These are phyloP conservation scores for Ophiostoma himal-ulmi DNA, from an alignment of 2,329 filamentous ascomycete species.

Conservation along the genomic window DNA sequence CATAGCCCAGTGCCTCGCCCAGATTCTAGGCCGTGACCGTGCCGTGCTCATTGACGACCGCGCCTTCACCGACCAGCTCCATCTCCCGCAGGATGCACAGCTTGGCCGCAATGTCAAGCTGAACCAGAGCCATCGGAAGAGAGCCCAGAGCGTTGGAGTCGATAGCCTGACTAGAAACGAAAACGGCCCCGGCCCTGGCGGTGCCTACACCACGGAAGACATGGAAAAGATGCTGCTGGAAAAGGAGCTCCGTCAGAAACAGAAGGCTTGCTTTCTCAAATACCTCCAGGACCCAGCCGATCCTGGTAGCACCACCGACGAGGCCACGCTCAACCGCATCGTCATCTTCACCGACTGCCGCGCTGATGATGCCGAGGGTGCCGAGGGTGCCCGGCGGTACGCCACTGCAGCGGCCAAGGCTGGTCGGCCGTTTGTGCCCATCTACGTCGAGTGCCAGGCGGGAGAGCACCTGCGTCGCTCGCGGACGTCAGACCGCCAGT, in stretches of 20 bases:
- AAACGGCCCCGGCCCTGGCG: neutral
- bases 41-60: constrained; percentile 29
- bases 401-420: constrained; percentile 28
- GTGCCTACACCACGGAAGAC: neutral
- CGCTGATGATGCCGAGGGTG: constrained; percentile 29
- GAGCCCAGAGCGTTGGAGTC: neutral
- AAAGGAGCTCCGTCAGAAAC: constrained; percentile 16
- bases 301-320: neutral
- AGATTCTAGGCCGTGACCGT: constrained; percentile 32
- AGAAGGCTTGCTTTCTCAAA: constrained; percentile 28
- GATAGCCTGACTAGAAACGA: neutral
- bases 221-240: constrained; percentile 9
- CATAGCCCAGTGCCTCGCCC: constrained; percentile 32
- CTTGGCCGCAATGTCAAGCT: constrained; percentile 13
- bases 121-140: neutral
- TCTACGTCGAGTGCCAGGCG: constrained; percentile 29
- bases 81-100: constrained; percentile 18
- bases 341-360: constrained; percentile 32
- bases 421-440: constrained; percentile 30
- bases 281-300: constrained; percentile 28
- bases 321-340: constrained; percentile 22
- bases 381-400: constrained; percentile 27
- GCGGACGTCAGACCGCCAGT: constrained; percentile 23
- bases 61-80: constrained; percentile 23
- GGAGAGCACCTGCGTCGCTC: constrained; percentile 29